These are phyloP conservation scores for Casuarina glauca DNA, from an alignment of 306 rosid species.

Conservation along the genomic window DNA sequence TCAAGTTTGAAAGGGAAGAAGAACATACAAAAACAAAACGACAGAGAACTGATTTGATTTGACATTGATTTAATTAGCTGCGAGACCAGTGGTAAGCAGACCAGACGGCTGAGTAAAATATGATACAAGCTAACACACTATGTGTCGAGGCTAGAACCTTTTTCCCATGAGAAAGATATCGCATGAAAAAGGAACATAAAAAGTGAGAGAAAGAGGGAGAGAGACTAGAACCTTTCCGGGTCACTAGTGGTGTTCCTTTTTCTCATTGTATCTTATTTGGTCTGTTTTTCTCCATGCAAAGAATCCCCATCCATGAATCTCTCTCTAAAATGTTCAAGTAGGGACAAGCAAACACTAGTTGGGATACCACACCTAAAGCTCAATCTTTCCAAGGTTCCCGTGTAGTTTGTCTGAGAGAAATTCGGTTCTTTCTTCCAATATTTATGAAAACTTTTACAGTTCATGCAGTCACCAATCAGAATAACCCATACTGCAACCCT, in stretches of 20 bases:
- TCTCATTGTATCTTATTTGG: slow-evolving; percentile 12
- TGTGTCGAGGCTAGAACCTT: no score
- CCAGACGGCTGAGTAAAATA: not conserved
- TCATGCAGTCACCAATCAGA: not conserved
- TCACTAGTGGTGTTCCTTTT: slow-evolving; percentile 27
- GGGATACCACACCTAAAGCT: slow-evolving; percentile 35
- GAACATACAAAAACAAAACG: not conserved
- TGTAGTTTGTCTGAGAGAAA: slow-evolving; percentile 39
- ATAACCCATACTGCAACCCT: not conserved
- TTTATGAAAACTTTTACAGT: slow-evolving; percentile 17
- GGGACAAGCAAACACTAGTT: slow-evolving; percentile 31
- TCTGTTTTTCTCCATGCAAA: slow-evolving; percentile 30
- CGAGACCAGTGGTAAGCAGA: slow-evolving; percentile 9
- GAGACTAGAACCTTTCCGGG: slow-evolving; percentile 43
- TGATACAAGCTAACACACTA: no score
- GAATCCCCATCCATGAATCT: slow-evolving; percentile 47
- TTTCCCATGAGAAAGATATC: no score
- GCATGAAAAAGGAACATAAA: slow-evolving; percentile 11
- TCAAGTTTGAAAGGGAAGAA: not conserved
- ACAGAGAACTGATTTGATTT: not conserved
- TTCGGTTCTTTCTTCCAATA: slow-evolving; percentile 16
- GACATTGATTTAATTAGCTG: not conserved
- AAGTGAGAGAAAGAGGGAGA: slow-evolving; percentile 36
- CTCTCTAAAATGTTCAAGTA: slow-evolving; percentile 35
- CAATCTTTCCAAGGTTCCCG: slow-evolving; percentile 45